phyloP scores from a whole-genome alignment of 1,284 basidiomycete genomes.

The Tilletia setariae region DNA sequence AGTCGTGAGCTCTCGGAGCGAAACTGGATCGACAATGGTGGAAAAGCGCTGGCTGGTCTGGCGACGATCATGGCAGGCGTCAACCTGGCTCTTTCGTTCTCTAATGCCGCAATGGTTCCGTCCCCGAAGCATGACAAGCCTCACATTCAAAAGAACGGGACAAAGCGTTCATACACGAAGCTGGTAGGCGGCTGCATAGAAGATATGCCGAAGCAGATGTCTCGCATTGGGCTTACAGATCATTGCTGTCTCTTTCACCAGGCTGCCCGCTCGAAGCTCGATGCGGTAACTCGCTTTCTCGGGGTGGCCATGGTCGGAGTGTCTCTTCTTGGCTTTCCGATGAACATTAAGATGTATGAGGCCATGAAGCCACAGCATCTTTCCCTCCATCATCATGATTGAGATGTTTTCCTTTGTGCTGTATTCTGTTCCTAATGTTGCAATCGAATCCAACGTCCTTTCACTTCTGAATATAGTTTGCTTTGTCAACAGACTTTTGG shows the following conservation, averaged over 20 bases:
- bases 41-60: not conserved
- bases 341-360: not conserved
- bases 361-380: constrained; percentile 5
- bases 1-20: not conserved
- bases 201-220: too few relatives aligned
- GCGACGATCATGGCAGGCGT: not conserved
- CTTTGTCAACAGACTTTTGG: too few relatives aligned
- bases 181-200: too few relatives aligned
- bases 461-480: too few relatives aligned
- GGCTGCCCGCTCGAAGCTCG: not conserved
- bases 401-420: not conserved
- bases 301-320: not conserved
- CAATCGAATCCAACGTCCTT: not conserved
- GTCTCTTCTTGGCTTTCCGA: not conserved
- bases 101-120: not conserved
- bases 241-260: too few relatives aligned
- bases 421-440: not conserved
- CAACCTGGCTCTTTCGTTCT: not conserved
- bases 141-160: too few relatives aligned
- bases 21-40: not conserved
- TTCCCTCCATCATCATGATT: not conserved
- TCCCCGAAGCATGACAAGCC: not conserved
- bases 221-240: too few relatives aligned
- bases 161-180: too few relatives aligned
- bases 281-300: not conserved